These are phyloP conservation scores for Penicillium verhagenii DNA, from an alignment of 495 filamentous ascomycete species.

Conservation along the genomic window DNA sequence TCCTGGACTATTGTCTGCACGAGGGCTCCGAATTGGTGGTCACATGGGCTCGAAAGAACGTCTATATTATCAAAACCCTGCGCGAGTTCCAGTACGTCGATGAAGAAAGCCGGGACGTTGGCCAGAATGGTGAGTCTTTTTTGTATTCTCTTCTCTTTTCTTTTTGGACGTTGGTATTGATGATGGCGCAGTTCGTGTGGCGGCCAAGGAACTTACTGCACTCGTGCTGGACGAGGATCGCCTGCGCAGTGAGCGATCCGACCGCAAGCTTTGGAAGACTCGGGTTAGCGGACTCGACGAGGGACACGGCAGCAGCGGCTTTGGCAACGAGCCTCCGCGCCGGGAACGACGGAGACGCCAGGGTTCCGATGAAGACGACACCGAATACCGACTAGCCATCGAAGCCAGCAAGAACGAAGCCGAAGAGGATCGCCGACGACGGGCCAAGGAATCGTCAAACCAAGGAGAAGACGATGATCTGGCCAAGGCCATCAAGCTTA, in stretches of 20 bases:
- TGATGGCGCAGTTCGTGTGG: slow-evolving; percentile 71
- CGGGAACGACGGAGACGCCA: slow-evolving; percentile 46
- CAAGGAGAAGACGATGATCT: slow-evolving; percentile 76
- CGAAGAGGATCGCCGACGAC: slow-evolving; percentile 80
- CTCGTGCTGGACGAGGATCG: slow-evolving; percentile 94
- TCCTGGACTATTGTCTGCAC: slow-evolving; percentile 96
- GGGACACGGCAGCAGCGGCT: slow-evolving; percentile 46
- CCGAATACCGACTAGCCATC: slow-evolving; percentile 88
- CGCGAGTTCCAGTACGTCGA: slow-evolving; percentile 96
- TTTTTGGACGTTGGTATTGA: neutral
- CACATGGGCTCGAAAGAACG: slow-evolving; percentile 96
- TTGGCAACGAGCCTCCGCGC: slow-evolving; percentile 35
- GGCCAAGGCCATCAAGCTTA: slow-evolving; percentile 93
- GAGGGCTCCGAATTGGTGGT: slow-evolving; percentile 96
- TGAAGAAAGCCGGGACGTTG: slow-evolving; percentile 91
- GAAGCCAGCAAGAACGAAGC: slow-evolving; percentile 96
- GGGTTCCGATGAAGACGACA: slow-evolving; percentile 77
- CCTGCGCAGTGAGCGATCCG: slow-evolving; percentile 83
- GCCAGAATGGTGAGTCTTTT: slow-evolving; percentile 74
- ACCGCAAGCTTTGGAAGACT: slow-evolving; percentile 95
- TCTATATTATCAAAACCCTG: slow-evolving; percentile 97
- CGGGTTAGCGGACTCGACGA: slow-evolving; percentile 93
- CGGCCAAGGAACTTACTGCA: slow-evolving; percentile 94
- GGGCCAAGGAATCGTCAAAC: slow-evolving; percentile 53
- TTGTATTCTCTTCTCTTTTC: slow-evolving; percentile 35